Evolutionary conservation across 129 eudicot species (phyloP).

Genomic region (Escallonia rubra): DNA sequence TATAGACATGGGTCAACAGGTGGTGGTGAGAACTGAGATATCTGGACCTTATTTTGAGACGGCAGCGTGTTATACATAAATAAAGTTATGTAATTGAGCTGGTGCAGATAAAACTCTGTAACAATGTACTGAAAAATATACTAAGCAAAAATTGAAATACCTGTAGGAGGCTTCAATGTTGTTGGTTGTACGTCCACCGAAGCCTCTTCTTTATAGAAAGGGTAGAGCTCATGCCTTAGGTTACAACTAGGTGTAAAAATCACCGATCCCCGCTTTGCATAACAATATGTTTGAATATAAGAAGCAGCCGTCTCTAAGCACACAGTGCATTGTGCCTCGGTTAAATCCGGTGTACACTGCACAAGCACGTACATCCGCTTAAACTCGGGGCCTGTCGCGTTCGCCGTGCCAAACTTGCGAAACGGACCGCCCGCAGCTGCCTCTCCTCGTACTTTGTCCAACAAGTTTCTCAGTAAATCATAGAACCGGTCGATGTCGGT

Average conservation of each 20-base stretch:
- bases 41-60: no score
- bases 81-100: no score
- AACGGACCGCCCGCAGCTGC: constrained; percentile 10
- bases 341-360: constrained; percentile 26
- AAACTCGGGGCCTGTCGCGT: not conserved
- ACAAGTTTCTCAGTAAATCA: not conserved
- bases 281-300: not conserved
- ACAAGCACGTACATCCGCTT: not conserved
- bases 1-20: no score
- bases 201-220: constrained; percentile 3
- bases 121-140: no score
- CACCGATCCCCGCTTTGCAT: not conserved
- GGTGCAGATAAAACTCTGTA: no score
- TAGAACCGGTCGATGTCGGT: not conserved
- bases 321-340: not conserved
- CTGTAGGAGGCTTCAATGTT: not conserved
- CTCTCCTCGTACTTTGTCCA: not conserved
- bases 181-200: no score
- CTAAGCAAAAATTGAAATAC: no score
- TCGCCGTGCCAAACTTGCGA: constrained; percentile 9
- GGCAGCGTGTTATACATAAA: no score
- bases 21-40: no score
- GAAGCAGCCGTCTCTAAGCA: not conserved
- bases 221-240: not conserved
- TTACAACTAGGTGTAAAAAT: constrained; percentile 4